A percentile compares a stretch with the other conserved stretches of the same genome.
Conservation (phyloP, 2,329 filamentous ascomycete species). For the Graphiopsis chlorocephala region DNA sequence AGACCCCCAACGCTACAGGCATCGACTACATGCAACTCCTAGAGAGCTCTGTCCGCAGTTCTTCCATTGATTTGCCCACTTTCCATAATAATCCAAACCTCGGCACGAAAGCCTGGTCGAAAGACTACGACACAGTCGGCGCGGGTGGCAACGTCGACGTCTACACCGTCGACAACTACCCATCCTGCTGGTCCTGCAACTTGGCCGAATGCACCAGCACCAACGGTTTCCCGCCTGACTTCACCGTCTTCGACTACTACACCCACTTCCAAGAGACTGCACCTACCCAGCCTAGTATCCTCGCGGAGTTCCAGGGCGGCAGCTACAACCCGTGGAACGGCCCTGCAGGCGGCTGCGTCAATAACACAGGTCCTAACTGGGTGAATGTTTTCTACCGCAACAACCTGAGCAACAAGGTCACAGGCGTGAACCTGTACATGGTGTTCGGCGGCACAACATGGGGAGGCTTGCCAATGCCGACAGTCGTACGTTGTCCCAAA, state of each 20-base stretch:
- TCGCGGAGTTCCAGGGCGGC: conserved; percentile 61
- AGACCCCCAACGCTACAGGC: conserved; percentile 49
- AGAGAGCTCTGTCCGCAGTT: conserved; percentile 50
- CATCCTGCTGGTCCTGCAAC: conserved; percentile 61
- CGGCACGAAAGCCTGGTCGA: conserved; percentile 57
- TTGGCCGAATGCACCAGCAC: conserved; percentile 59
- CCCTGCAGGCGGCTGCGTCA: conserved; percentile 55
- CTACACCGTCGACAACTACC: conserved; percentile 53
- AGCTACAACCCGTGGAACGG: conserved; percentile 63
- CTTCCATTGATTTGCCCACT: conserved; percentile 58
- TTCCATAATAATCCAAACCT: conserved; percentile 60
- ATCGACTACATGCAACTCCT: conserved; percentile 58
- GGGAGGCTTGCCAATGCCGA: conserved; percentile 58
- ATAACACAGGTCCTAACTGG: conserved; percentile 57
- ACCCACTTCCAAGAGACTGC: conserved; percentile 45
- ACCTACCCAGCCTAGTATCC: conserved; percentile 51
- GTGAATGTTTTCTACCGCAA: conserved; percentile 64
- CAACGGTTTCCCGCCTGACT: conserved; percentile 58
- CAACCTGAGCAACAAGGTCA: conserved; percentile 58
- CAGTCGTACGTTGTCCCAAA: conserved; percentile 24
- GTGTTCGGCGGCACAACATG: conserved; percentile 64
- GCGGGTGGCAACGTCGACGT: conserved; percentile 57
- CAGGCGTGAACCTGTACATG: conserved; percentile 63
- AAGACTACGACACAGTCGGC: conserved; percentile 51
- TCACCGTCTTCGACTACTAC: conserved; percentile 49